phyloP scores from a whole-genome alignment of 805 yeast species.

The Sporopachydermia lactativora region DNA sequence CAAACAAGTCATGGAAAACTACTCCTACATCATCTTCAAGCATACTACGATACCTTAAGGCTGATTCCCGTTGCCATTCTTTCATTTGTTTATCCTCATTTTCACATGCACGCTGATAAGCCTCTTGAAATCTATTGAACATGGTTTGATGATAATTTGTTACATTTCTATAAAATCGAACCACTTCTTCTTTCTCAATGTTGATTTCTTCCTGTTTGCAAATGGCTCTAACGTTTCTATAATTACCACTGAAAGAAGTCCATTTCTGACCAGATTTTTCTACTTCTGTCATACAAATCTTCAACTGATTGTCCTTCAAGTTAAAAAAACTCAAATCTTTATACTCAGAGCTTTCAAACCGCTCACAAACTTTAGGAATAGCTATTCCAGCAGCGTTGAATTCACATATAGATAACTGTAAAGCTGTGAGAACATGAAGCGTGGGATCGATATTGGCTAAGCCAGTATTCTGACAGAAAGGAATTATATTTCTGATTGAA shows the following conservation, averaged over 20 bases:
- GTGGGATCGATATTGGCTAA: conserved; percentile 1
- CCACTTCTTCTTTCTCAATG: conserved; percentile 1
- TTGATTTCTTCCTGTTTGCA: conserved; percentile 20
- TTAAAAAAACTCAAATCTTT: not conserved
- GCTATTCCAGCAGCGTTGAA: conserved; percentile 15
- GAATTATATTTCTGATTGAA: conserved; percentile 1
- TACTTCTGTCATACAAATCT: conserved; percentile 1
- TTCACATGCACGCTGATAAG: conserved; percentile 1
- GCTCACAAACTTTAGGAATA: conserved; percentile 14
- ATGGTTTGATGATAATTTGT: conserved; percentile 1
- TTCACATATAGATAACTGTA: conserved; percentile 16
- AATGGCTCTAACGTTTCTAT: conserved; percentile 34
- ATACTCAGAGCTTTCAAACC: not conserved
- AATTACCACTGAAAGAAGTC: conserved; percentile 62
- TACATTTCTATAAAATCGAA: conserved; percentile 1
- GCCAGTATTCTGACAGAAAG: conserved; percentile 1
- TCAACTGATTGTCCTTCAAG: conserved; percentile 1
- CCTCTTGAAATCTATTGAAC: conserved; percentile 1
- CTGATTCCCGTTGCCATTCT: conserved; percentile 1
- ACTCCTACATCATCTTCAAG: conserved; percentile 1
- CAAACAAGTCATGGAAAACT: conserved; percentile 1
- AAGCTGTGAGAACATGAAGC: conserved; percentile 1
- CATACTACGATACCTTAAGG: conserved; percentile 1
- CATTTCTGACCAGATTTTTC: conserved; percentile 43
- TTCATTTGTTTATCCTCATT: conserved; percentile 1